phyloP scores from a whole-genome alignment of 495 filamentous ascomycete genomes.

The Darksidea phi region DNA sequence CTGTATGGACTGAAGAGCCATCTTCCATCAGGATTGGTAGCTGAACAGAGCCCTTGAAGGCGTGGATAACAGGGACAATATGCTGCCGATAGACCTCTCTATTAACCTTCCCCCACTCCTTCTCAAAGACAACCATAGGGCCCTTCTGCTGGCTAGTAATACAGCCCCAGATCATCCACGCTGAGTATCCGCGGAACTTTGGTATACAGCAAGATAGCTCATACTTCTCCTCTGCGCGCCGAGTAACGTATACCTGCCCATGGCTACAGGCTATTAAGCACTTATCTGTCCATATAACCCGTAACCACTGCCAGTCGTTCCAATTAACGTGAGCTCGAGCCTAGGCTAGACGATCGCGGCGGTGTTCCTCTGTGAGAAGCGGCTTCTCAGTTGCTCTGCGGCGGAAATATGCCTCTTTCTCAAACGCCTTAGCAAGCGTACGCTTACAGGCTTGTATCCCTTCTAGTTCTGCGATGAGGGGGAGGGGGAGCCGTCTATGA shows the following conservation, averaged over 20 bases:
- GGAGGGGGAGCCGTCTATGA: background rate
- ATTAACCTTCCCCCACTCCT: too few relatives aligned
- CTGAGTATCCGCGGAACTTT: background rate
- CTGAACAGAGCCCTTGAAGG: too few relatives aligned
- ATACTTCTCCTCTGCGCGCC: slow-evolving; percentile 6
- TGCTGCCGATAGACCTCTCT: too few relatives aligned
- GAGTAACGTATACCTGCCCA: slow-evolving; percentile 3
- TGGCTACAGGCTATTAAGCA: background rate
- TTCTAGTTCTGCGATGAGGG: background rate
- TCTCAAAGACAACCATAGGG: too few relatives aligned
- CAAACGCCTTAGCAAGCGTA: slow-evolving; percentile 1
- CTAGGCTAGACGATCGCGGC: background rate
- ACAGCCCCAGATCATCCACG: background rate
- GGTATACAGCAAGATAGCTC: background rate
- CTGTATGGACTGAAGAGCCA: too few relatives aligned
- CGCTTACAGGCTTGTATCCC: slow-evolving; percentile 3
- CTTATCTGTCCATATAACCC: slow-evolving; percentile 6
- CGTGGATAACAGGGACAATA: too few relatives aligned
- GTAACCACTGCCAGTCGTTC: background rate
- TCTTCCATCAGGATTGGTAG: too few relatives aligned
- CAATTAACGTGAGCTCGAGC: background rate
- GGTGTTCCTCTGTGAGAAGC: background rate
- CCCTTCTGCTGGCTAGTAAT: too few relatives aligned
- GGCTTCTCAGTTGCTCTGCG: slow-evolving; percentile 7
- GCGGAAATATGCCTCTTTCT: slow-evolving; percentile 5